A percentile compares a stretch with the other conserved stretches of the same genome.
These are phyloP conservation scores for Musa troglodytarum DNA, from an alignment of 176 grass and related monocot genomes.

Conservation along the genomic window DNA sequence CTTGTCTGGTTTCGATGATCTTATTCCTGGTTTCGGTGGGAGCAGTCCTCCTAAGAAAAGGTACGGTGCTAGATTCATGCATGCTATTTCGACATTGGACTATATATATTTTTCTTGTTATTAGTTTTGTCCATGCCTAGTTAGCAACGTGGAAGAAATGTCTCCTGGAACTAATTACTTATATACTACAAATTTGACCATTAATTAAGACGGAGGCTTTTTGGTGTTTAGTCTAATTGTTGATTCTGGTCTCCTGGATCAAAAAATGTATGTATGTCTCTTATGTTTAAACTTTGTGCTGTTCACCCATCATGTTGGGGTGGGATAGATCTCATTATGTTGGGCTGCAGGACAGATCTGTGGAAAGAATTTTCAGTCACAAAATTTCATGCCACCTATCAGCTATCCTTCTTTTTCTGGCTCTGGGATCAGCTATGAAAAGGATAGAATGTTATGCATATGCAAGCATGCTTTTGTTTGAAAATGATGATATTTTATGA, in stretches of 20 bases:
- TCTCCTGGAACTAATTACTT: background rate
- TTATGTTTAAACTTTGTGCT: background rate
- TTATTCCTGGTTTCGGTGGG: constrained; percentile 56
- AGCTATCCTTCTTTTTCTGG: background rate
- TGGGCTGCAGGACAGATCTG: background rate
- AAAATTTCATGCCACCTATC: background rate
- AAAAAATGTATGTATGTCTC: background rate
- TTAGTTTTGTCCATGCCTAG: too few species aligned
- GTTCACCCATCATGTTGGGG: background rate
- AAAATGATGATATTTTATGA: too few species aligned
- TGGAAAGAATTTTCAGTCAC: background rate
- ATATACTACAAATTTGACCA: background rate
- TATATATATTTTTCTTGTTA: too few species aligned
- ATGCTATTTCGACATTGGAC: background rate
- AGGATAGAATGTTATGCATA: background rate
- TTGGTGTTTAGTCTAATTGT: background rate
- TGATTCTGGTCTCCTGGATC: background rate
- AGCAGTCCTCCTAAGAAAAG: constrained; percentile 36
- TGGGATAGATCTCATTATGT: too few species aligned
- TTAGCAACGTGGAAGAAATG: background rate
- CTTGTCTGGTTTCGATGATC: constrained; percentile 6
- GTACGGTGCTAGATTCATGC: constrained; percentile 15
- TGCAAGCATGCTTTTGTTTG: background rate
- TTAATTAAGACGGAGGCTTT: background rate
- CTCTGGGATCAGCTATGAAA: background rate